phyloP scores from a whole-genome alignment of 2,329 filamentous ascomycete species.

The Plectosphaerella sp. region DNA sequence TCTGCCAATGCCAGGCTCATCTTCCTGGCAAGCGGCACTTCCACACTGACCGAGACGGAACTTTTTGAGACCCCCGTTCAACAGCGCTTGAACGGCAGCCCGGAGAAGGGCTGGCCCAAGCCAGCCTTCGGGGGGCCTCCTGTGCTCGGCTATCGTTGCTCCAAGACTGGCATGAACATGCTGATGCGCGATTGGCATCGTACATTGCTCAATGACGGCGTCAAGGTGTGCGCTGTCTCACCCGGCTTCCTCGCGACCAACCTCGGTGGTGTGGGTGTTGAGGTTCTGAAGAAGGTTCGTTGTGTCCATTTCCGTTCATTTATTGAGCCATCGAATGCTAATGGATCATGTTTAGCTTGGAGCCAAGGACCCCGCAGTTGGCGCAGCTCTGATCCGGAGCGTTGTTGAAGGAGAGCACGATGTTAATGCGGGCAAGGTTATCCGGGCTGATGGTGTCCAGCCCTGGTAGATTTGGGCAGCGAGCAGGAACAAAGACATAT shows the following conservation, averaged over 20 bases:
- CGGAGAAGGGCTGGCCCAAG: conserved; percentile 36
- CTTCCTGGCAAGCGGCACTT: conserved; percentile 40
- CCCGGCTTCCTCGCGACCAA: conserved; percentile 45
- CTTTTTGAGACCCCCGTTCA: conserved; percentile 10
- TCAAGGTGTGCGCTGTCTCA: conserved; percentile 43
- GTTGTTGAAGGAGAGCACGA: conserved; percentile 36
- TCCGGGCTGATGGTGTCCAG: conserved; percentile 14
- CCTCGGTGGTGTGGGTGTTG: conserved; percentile 24
- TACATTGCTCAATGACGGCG: conserved; percentile 38
- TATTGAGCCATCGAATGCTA: background rate
- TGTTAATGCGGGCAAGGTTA: conserved; percentile 31
- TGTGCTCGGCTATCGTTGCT: conserved; percentile 27
- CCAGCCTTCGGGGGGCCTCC: conserved; percentile 18
- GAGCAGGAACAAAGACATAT: no score
- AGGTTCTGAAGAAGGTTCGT: background rate
- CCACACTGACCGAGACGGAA: conserved; percentile 24
- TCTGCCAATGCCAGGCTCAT: conserved; percentile 37
- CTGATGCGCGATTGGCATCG: conserved; percentile 40
- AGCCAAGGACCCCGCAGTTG: conserved; percentile 26
- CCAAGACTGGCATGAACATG: conserved; percentile 44
- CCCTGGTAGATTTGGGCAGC: conserved; percentile 3
- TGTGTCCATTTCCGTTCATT: background rate
- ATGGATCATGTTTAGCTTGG: conserved; percentile 11
- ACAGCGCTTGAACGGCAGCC: conserved; percentile 12
- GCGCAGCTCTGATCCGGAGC: conserved; percentile 30